Conservation (phyloP, 1,284 basidiomycete genomes). For the Leccinum cinnamomeum region DNA sequence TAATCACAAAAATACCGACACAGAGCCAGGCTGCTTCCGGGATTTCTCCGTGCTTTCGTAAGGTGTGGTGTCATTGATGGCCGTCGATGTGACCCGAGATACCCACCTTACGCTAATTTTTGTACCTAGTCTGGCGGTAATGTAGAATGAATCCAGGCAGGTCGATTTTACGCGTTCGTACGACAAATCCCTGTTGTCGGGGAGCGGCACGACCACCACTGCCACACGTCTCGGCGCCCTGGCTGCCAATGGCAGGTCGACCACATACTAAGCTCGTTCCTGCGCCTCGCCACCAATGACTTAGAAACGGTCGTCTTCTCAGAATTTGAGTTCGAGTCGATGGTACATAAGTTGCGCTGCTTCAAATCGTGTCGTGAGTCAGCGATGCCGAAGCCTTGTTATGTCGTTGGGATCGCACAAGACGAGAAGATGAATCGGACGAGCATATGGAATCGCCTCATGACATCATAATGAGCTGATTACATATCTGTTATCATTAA, state of each 20-base stretch:
- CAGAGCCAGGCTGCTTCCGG: no score
- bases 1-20: no score
- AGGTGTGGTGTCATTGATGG: background rate
- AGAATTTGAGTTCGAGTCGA: background rate
- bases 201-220: no score
- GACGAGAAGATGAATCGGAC: no score
- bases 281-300: background rate
- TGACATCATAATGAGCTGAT: no score
- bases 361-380: background rate
- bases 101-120: conserved; percentile 4
- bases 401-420: no score
- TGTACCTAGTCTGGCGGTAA: conserved; percentile 19
- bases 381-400: no score
- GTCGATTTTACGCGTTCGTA: no score
- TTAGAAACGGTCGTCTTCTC: background rate
- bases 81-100: background rate
- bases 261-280: background rate
- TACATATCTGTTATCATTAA: no score
- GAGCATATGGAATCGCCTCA: no score
- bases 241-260: background rate
- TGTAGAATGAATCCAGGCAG: conserved; percentile 4
- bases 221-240: no score
- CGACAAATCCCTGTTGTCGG: no score
- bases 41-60: background rate
- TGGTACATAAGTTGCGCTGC: background rate